These are phyloP conservation scores for Aspergillus vadensis DNA, from an alignment of 2,329 filamentous ascomycete genomes.

Conservation along the genomic window DNA sequence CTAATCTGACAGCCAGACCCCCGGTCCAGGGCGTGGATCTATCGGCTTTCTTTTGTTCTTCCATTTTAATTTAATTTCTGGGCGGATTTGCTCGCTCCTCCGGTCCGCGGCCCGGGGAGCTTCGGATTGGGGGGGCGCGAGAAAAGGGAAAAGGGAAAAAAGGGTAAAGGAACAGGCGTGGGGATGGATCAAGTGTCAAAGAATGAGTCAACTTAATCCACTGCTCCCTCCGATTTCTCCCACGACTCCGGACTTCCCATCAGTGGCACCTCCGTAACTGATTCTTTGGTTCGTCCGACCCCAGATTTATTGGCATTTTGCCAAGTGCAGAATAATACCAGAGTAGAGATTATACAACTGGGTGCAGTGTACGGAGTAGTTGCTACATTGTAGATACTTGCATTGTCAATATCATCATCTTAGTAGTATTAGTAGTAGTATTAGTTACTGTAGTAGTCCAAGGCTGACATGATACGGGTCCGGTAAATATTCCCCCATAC, in stretches of 20 bases:
- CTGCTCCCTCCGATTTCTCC: background rate
- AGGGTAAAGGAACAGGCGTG: slow-evolving; percentile 8
- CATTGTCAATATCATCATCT: too few species aligned
- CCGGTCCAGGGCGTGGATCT: slow-evolving; percentile 19
- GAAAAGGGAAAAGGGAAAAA: too few species aligned
- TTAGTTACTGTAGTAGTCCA: background rate
- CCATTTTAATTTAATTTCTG: background rate
- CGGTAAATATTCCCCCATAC: background rate
- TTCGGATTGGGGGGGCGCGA: slow-evolving; percentile 22
- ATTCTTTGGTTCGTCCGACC: too few species aligned
- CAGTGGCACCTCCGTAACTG: background rate
- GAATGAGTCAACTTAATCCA: slow-evolving; percentile 10
- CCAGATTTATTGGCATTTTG: too few species aligned
- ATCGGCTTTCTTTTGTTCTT: slow-evolving; percentile 17
- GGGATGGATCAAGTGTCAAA: slow-evolving; percentile 18
- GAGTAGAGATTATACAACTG: too few species aligned
- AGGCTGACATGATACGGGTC: slow-evolving; percentile 1
- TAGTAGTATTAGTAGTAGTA: too few species aligned
- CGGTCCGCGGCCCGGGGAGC: slow-evolving; percentile 27
- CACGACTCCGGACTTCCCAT: background rate
- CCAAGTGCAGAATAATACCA: too few species aligned
- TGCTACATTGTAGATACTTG: too few species aligned
- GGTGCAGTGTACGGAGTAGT: too few species aligned
- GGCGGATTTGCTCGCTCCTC: slow-evolving; percentile 6
- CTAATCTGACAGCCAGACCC: slow-evolving; percentile 15